These are phyloP conservation scores for Tetrahymena thermophila DNA, from an alignment of 73 alveolate species.

Conservation along the genomic window DNA sequence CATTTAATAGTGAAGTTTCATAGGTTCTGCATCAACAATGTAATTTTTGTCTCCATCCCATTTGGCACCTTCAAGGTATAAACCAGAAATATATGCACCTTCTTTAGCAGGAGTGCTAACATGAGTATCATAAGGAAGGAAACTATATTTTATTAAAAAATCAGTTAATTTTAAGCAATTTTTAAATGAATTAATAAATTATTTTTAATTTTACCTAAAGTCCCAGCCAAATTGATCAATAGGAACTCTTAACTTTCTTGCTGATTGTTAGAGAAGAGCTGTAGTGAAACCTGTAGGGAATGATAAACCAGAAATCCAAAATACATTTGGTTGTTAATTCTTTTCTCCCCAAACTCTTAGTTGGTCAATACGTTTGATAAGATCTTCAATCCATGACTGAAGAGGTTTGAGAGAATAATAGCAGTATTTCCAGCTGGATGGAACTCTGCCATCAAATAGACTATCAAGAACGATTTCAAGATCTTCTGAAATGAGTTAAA, in stretches of 20 bases:
- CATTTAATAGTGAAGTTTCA: conserved; percentile 94
- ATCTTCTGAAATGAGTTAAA: conserved; percentile 94
- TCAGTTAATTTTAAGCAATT: not conserved
- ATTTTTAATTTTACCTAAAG: conserved; percentile 6
- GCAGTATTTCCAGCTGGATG: conserved; percentile 82
- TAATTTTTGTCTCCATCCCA: conserved; percentile 93
- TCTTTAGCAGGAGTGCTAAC: conserved; percentile 64
- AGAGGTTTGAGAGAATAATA: conserved; percentile 96
- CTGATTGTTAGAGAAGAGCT: conserved; percentile 92
- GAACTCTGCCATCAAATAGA: conserved; percentile 87
- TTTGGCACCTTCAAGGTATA: conserved; percentile 95
- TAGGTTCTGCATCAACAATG: conserved; percentile 95
- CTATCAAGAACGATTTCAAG: conserved; percentile 90
- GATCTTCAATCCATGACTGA: conserved; percentile 94
- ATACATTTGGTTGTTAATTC: conserved; percentile 75
- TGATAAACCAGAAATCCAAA: conserved; percentile 96
- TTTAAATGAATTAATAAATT: not conserved
- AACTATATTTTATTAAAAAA: not conserved
- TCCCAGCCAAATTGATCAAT: conserved; percentile 85
- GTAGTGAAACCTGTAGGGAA: conserved; percentile 99
- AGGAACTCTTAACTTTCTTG: conserved; percentile 81
- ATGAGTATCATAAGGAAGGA: conserved; percentile 51
- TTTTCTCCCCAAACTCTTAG: conserved; percentile 94
- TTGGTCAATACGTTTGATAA: conserved; percentile 85
- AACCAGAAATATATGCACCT: conserved; percentile 83